These are phyloP conservation scores for Pseudogymnoascus sp. DNA, from an alignment of 2,329 filamentous ascomycete species.

Conservation along the genomic window DNA sequence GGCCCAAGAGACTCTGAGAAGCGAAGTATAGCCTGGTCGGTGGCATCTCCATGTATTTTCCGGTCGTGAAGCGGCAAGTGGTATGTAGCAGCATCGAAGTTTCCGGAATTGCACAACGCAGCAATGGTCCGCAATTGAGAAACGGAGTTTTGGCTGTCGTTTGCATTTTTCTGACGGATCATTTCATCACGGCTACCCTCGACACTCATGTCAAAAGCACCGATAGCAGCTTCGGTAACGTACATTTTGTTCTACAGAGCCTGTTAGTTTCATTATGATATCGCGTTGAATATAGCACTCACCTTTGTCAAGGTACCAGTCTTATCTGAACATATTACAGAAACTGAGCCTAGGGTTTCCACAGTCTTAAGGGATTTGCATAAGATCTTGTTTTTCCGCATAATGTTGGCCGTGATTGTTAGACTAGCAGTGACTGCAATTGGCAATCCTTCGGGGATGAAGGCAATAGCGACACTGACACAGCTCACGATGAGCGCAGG, in stretches of 20 bases:
- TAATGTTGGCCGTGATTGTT: slow-evolving; percentile 68
- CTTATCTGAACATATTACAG: slow-evolving; percentile 69
- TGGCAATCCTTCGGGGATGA: slow-evolving; percentile 67
- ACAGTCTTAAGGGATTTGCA: slow-evolving; percentile 76
- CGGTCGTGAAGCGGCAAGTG: slow-evolving; percentile 51
- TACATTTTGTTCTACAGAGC: slow-evolving; percentile 56
- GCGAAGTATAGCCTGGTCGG: slow-evolving; percentile 65
- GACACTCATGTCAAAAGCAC: slow-evolving; percentile 36
- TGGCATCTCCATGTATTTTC: slow-evolving; percentile 66
- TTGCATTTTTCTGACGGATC: slow-evolving; percentile 17
- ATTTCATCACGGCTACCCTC: slow-evolving; percentile 42
- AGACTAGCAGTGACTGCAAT: slow-evolving; percentile 62
- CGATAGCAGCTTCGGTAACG: slow-evolving; percentile 60
- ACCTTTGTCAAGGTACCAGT: slow-evolving; percentile 57
- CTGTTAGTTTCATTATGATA: slow-evolving; percentile 7
- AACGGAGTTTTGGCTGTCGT: slow-evolving; percentile 35
- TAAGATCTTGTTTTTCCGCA: slow-evolving; percentile 68
- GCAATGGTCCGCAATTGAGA: slow-evolving; percentile 52
- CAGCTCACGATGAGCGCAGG: slow-evolving; percentile 64
- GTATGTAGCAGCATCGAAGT: slow-evolving; percentile 60
- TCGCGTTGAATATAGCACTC: slow-evolving; percentile 23
- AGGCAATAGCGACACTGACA: slow-evolving; percentile 64
- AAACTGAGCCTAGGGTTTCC: slow-evolving; percentile 65
- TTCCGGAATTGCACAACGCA: slow-evolving; percentile 65
- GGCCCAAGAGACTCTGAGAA: slow-evolving; percentile 59